Evolutionary conservation across 2,329 filamentous ascomycete species (phyloP).

Genomic region (Botrytis deweyae): DNA sequence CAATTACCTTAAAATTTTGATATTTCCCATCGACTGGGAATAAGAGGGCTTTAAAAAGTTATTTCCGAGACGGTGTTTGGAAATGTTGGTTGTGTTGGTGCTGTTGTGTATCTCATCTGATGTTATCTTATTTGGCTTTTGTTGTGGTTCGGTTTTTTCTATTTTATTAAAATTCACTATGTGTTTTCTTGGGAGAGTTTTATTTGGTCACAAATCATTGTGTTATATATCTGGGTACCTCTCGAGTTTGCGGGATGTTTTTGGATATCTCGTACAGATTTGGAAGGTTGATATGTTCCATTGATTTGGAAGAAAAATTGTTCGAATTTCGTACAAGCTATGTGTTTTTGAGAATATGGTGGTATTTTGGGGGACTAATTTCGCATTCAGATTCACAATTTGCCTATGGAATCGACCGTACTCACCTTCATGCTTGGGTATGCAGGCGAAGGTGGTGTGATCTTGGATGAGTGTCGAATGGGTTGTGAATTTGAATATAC

Average conservation of each 20-base stretch:
- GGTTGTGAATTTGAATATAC: fast-evolving
- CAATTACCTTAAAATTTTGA: fast-evolving
- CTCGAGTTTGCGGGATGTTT: not conserved
- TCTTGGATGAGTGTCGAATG: not conserved
- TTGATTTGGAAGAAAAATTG: too few relatives aligned
- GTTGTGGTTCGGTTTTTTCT: not conserved
- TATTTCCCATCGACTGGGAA: not conserved
- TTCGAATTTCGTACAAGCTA: fast-evolving
- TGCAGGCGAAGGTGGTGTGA: not conserved
- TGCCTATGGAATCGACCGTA: too few relatives aligned
- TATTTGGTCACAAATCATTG: not conserved
- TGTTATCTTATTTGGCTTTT: not conserved
- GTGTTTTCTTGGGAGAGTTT: not conserved
- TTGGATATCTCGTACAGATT: too few relatives aligned
- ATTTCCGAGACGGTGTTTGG: not conserved
- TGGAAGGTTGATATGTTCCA: not conserved
- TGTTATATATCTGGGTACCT: not conserved
- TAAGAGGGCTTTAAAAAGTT: not conserved
- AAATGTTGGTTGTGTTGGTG: not conserved
- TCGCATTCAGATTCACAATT: not conserved
- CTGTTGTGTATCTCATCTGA: not conserved
- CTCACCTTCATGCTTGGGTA: not conserved
- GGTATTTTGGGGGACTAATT: too few relatives aligned
- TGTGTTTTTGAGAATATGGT: too few relatives aligned
- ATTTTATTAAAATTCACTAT: not conserved